phyloP scores from a whole-genome alignment of 345 rosid species.

The Boechera divaricarpa region DNA sequence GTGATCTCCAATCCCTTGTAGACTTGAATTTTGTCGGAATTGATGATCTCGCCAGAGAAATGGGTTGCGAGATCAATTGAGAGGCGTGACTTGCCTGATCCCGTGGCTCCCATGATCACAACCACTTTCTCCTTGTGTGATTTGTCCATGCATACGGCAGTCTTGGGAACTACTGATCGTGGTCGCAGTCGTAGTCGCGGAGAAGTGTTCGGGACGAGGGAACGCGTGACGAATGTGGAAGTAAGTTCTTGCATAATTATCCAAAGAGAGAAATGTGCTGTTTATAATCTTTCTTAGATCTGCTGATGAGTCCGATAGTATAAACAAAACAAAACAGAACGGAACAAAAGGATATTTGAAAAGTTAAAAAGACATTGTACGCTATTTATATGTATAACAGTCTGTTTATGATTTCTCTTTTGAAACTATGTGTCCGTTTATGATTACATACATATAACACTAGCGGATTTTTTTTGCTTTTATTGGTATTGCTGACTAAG shows the following conservation, averaged over 20 bases:
- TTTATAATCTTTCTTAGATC: background rate
- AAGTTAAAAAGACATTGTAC: background rate
- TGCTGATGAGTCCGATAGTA: background rate
- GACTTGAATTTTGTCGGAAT: conserved; percentile 80
- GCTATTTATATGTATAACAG: background rate
- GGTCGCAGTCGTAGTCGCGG: background rate
- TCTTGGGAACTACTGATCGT: conserved; percentile 26
- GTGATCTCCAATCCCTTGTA: conserved; percentile 63
- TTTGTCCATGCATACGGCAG: conserved; percentile 34
- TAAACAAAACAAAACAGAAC: background rate
- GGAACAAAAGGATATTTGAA: background rate
- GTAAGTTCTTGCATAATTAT: conserved; percentile 33
- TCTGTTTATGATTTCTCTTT: no score
- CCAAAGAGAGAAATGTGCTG: conserved; percentile 1
- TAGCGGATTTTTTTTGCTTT: background rate
- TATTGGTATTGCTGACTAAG: background rate
- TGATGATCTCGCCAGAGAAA: conserved; percentile 70
- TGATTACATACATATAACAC: background rate
- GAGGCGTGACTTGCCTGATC: conserved; percentile 82
- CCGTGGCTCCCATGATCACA: conserved; percentile 79
- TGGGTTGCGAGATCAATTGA: conserved; percentile 74
- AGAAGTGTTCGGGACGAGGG: conserved; percentile 31
- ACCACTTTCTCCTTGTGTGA: conserved; percentile 62
- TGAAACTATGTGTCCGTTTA: background rate
- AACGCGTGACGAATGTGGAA: conserved; percentile 14